Evolutionary conservation across 352 stramenopile genomes (phyloP), one percentile per base, ranked within the genome.

Genomic region (Phytopythium cucurbitacearum): DNA sequence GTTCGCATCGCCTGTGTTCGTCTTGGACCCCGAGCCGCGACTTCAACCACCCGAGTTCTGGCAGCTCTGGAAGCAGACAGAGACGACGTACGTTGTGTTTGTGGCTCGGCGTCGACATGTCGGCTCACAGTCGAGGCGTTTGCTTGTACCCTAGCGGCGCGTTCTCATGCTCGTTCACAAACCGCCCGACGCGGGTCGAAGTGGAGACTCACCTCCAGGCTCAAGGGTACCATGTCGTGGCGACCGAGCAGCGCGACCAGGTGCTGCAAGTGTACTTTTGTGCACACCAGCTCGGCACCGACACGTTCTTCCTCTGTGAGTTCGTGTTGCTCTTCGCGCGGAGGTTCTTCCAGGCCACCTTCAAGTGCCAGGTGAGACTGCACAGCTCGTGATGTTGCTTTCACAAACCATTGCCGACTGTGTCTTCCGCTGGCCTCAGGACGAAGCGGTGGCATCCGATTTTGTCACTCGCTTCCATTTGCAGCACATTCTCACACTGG

Each of bases 271-370:
- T 85, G 36, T 85, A 88, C 57, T 89, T 92, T 34, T 90, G 85
- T 59, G 76, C 62, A 7, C 65, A 61, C 7, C 74, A 86, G 51
- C 57, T 73, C 54, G 72, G 65, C 33, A 69, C 57, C 6, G 67
- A 79, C 61, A 55, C 64, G 0, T 50, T 76, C 48, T 91, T 91
- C 47, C 57, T 90, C 13, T 81, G 76, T 47, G 82, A 92, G 62
- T 92, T 92, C 44, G 75, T 92, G 32, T 62, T 92, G 41, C 70
- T 92, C 16, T 87, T 72, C 51, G 62, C 75, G 34, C 66, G 82
- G 3, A 67, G 69, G n/a, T 92, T 89, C 60, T 92, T 92, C 65
- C 79, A 90, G 48, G 76, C 79, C 16, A 90, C 79, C 1, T 92
- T 92, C 64, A 92, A 92, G 46, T 89, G 79, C 76, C 70, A 77